A percentile compares a stretch with the other conserved stretches of the same genome.
Conservation (phyloP, 2,329 filamentous ascomycete genomes). For the Colletotrichum shisoi region DNA sequence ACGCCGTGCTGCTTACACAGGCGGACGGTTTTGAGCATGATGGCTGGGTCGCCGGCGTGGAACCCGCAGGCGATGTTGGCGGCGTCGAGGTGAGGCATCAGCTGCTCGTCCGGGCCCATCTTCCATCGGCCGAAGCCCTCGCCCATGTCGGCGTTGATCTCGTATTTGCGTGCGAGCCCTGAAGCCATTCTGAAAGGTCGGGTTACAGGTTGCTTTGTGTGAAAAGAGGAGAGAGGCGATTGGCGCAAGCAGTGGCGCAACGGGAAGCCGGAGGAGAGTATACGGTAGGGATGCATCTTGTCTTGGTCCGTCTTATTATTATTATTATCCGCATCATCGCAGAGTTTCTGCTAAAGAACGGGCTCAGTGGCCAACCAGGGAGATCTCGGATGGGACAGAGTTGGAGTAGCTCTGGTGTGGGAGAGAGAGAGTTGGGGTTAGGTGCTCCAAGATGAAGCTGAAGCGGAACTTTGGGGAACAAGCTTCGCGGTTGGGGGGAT, state of each 20-base stretch:
- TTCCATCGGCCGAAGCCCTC: slow-evolving; percentile 59
- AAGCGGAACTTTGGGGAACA: background rate
- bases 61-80: slow-evolving; percentile 70
- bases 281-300: background rate
- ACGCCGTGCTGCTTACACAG: slow-evolving; percentile 66
- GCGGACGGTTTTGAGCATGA: slow-evolving; percentile 68
- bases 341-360: background rate
- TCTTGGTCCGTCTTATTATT: no score
- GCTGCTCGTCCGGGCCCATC: slow-evolving; percentile 48
- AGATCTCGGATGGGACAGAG: background rate
- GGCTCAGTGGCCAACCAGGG: background rate
- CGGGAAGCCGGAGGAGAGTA: background rate
- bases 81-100: slow-evolving; percentile 68
- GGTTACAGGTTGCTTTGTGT: background rate
- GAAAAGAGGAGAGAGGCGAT: background rate
- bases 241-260: background rate
- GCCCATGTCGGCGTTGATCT: slow-evolving; percentile 62
- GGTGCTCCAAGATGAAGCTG: background rate
- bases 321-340: no score
- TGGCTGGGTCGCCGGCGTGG: slow-evolving; percentile 68
- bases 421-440: background rate
- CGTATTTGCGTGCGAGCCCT: slow-evolving; percentile 17
- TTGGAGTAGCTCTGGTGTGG: background rate
- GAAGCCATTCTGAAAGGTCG: slow-evolving; percentile 1
- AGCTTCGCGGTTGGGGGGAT: slow-evolving; percentile 8